Conservation (phyloP, 2,329 filamentous ascomycete genomes). For the Xylaria hypoxylon region DNA sequence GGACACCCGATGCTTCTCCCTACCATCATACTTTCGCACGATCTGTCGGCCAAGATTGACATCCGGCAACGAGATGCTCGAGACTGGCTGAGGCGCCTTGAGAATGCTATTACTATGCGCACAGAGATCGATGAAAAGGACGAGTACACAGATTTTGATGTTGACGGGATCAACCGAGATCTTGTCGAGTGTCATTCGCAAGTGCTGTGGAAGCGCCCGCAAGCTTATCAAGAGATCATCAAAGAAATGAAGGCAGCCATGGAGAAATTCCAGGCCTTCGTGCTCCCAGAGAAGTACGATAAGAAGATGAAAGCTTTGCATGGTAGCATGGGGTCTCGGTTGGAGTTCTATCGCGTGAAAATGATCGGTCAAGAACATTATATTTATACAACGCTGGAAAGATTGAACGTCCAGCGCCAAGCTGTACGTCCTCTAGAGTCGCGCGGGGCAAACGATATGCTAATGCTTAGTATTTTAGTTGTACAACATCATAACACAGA, state of each 20-base stretch:
- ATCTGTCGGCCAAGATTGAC: constrained; percentile 67
- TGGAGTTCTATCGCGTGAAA: constrained; percentile 72
- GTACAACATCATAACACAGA: constrained; percentile 75
- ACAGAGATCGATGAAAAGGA: constrained; percentile 69
- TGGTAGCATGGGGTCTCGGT: constrained; percentile 62
- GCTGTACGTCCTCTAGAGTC: constrained; percentile 59
- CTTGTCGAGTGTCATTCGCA: constrained; percentile 73
- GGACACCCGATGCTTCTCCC: constrained; percentile 70
- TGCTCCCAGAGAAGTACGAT: constrained; percentile 39
- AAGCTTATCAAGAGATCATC: constrained; percentile 69
- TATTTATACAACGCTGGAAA: constrained; percentile 70
- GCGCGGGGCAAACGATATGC: background rate
- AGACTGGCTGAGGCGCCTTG: constrained; percentile 70
- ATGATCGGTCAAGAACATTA: constrained; percentile 72
- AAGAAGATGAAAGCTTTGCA: constrained; percentile 55
- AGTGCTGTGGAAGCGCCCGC: constrained; percentile 72
- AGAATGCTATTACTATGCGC: constrained; percentile 71
- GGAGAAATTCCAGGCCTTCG: constrained; percentile 55
- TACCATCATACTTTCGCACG: constrained; percentile 68
- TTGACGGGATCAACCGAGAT: constrained; percentile 71
- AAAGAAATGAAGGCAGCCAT: constrained; percentile 62
- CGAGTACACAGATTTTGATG: constrained; percentile 65
- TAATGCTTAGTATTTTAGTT: constrained; percentile 56
- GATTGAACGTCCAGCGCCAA: constrained; percentile 70
- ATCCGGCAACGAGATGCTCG: constrained; percentile 72